A percentile compares a stretch with the other conserved stretches of the same genome.
These are phyloP conservation scores for Rhizopus stolonifer DNA, from an alignment of 371 early-diverging fungal species.

Conservation along the genomic window DNA sequence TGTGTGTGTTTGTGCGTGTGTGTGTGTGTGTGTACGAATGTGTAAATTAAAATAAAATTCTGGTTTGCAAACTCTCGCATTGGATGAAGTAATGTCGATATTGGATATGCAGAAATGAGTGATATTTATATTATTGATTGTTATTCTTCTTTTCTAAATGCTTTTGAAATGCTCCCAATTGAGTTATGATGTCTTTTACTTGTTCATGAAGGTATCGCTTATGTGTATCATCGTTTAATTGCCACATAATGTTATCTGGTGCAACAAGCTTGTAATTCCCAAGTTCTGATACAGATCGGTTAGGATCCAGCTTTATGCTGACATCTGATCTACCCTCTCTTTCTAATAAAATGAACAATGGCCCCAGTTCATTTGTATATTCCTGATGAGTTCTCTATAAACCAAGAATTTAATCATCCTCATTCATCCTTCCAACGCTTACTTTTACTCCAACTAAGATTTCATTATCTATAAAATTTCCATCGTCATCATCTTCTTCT, in stretches of 20 bases:
- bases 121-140: background rate
- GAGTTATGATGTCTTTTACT: background rate
- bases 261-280: slow-evolving; percentile 18
- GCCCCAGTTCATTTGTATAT: slow-evolving; percentile 13
- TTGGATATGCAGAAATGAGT: too few relatives aligned
- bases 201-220: background rate
- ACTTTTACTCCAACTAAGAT: too few relatives aligned
- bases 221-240: slow-evolving; percentile 3
- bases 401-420: too few relatives aligned
- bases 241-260: slow-evolving; percentile 11
- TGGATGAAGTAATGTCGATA: too few relatives aligned
- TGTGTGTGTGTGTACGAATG: too few relatives aligned
- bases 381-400: background rate
- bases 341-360: slow-evolving; percentile 23
- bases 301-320: slow-evolving; percentile 24
- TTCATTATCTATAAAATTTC: too few relatives aligned
- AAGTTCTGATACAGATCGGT: slow-evolving; percentile 6
- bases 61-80: too few relatives aligned
- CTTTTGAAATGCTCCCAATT: background rate
- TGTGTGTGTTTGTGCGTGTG: too few relatives aligned
- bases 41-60: too few relatives aligned
- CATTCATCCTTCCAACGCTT: too few relatives aligned
- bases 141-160: background rate
- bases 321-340: slow-evolving; percentile 16
- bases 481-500: too few relatives aligned